phyloP scores from a whole-genome alignment of 768 basidiomycete genomes.

The Neoboletus subvelutipes region DNA sequence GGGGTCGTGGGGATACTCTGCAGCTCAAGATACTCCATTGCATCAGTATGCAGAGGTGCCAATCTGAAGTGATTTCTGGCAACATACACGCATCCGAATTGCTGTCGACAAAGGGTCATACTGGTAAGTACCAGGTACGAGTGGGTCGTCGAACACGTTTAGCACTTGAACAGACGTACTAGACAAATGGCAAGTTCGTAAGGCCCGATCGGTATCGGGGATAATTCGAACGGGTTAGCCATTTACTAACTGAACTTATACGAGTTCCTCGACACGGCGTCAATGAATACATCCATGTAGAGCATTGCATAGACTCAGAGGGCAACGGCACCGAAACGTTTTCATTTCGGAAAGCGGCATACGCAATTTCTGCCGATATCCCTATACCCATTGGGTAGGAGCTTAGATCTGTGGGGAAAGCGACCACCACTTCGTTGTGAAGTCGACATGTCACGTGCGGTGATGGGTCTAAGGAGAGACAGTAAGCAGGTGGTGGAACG shows the following conservation, averaged over 20 bases:
- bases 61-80: background rate
- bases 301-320: background rate
- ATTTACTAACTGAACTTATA: background rate
- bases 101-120: background rate
- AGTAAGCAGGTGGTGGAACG: background rate
- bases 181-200: background rate
- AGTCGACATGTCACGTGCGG: background rate
- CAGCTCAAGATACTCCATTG: background rate
- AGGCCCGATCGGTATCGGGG: background rate
- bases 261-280: background rate
- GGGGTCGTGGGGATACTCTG: background rate
- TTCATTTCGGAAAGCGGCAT: constrained; percentile 19
- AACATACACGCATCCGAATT: background rate
- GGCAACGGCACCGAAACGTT: background rate
- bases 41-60: background rate
- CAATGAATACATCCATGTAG: background rate
- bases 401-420: constrained; percentile 2
- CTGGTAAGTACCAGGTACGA: background rate
- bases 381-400: background rate
- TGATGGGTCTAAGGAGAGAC: background rate
- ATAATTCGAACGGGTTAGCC: background rate
- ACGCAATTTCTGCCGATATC: constrained; percentile 3
- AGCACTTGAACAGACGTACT: background rate
- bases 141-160: background rate
- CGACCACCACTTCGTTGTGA: background rate